Evolutionary conservation across 2,329 filamentous ascomycete species (phyloP).

Genomic region (Ustulina deusta): DNA sequence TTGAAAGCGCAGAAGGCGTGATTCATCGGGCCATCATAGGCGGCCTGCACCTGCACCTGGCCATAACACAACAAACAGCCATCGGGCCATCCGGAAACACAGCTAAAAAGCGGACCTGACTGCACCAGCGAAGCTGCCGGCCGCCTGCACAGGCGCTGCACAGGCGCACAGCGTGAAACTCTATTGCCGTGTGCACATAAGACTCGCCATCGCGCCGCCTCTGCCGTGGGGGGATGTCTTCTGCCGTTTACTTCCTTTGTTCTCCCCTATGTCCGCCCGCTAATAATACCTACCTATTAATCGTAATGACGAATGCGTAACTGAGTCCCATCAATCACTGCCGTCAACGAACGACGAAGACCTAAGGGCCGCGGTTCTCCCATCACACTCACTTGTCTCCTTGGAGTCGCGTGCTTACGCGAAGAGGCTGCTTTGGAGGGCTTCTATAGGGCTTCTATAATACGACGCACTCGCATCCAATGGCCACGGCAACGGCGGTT

Average conservation of each 20-base stretch:
- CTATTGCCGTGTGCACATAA: constrained; percentile 26
- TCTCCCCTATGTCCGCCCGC: not conserved
- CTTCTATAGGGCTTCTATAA: constrained; percentile 21
- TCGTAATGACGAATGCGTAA: constrained; percentile 12
- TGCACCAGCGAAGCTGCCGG: constrained; percentile 2
- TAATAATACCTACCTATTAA: not conserved
- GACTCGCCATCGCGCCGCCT: not conserved
- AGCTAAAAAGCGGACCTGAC: constrained; percentile 26
- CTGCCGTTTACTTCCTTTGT: constrained; percentile 7
- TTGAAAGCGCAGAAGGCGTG: constrained; percentile 21
- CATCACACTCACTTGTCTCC: not conserved
- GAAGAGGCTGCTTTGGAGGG: constrained; percentile 6
- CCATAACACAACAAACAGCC: constrained; percentile 1
- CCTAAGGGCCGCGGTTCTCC: not conserved
- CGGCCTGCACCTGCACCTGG: constrained; percentile 10
- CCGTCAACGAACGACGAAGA: not conserved
- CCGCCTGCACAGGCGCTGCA: not conserved
- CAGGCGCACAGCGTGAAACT: constrained; percentile 29
- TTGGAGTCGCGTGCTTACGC: constrained; percentile 9
- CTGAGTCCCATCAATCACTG: not conserved
- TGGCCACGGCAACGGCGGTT: constrained; percentile 32
- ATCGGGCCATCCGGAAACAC: constrained; percentile 35
- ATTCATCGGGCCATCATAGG: constrained; percentile 36
- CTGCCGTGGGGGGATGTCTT: not conserved
- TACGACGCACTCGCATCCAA: constrained; percentile 15